These are phyloP conservation scores for Pichia sp. DNA, from an alignment of 1,139 yeast genomes.

Conservation along the genomic window DNA sequence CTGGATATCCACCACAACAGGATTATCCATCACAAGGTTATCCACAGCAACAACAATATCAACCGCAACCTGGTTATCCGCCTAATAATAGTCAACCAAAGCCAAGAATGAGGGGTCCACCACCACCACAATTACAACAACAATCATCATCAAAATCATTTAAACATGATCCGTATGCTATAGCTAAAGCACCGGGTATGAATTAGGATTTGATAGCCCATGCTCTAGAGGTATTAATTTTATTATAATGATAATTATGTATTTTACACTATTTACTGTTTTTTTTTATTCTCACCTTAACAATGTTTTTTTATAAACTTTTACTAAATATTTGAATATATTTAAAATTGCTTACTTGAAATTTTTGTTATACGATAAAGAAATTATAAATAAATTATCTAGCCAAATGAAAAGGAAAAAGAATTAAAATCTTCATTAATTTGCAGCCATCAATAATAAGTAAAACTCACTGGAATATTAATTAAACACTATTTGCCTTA, in stretches of 20 bases:
- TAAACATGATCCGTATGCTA: conserved; percentile 19
- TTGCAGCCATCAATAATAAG: not conserved
- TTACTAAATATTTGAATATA: too few species aligned
- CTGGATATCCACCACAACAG: not conserved
- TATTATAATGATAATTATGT: not conserved
- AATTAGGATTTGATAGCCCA: not conserved
- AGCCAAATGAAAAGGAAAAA: too few species aligned
- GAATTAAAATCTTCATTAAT: too few species aligned
- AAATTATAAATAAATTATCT: too few species aligned
- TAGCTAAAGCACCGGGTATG: conserved; percentile 9
- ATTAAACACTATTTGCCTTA: conserved; percentile 30
- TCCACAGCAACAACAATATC: not conserved
- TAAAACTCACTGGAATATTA: not conserved
- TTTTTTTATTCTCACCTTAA: not conserved
- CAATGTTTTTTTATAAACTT: not conserved
- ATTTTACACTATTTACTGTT: not conserved
- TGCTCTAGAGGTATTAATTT: too few species aligned
- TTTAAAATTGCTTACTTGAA: too few species aligned
- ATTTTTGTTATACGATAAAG: too few species aligned
- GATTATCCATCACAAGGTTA: not conserved
- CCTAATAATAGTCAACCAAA: conserved; percentile 5
- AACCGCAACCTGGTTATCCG: conserved; percentile 7
- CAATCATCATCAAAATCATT: conserved; percentile 12
- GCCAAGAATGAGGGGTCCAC: conserved; percentile 11
- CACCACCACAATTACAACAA: conserved; percentile 11